These are phyloP conservation scores for Leishmania braziliensis DNA, from an alignment of 208 protist species.

Conservation along the genomic window DNA sequence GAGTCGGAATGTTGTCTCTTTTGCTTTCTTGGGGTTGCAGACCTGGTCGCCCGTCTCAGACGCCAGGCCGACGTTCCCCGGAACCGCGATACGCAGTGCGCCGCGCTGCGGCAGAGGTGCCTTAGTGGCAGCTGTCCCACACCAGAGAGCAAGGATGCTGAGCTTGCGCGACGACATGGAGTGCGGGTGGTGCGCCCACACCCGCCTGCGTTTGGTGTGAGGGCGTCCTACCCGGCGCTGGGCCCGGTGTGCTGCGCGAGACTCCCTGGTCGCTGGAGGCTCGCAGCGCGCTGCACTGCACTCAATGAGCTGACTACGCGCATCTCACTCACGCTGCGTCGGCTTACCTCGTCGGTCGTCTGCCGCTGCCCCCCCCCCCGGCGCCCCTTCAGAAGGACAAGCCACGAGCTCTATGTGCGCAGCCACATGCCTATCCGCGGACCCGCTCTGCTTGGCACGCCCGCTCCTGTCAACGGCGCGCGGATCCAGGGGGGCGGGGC, in stretches of 20 bases:
- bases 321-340: neutral
- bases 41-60: neutral
- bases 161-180: neutral
- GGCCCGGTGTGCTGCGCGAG: neutral
- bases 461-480: no score
- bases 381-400: neutral
- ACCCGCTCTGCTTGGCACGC: no score
- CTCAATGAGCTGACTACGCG: neutral
- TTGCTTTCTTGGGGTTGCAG: neutral
- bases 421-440: neutral
- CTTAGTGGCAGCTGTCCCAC: neutral
- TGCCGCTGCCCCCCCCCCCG: neutral
- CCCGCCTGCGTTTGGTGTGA: neutral
- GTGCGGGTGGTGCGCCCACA: neutral
- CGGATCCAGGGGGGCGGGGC: no score
- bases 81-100: neutral
- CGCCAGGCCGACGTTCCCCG: neutral
- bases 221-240: neutral
- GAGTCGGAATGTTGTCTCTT: neutral
- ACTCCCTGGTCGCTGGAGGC: neutral
- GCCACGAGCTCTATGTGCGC: neutral
- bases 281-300: neutral
- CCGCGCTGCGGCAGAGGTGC: neutral
- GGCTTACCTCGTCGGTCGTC: neutral
- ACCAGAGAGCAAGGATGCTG: neutral